These are phyloP conservation scores for Cerrena zonata DNA, from an alignment of 1,284 basidiomycete genomes.

Conservation along the genomic window DNA sequence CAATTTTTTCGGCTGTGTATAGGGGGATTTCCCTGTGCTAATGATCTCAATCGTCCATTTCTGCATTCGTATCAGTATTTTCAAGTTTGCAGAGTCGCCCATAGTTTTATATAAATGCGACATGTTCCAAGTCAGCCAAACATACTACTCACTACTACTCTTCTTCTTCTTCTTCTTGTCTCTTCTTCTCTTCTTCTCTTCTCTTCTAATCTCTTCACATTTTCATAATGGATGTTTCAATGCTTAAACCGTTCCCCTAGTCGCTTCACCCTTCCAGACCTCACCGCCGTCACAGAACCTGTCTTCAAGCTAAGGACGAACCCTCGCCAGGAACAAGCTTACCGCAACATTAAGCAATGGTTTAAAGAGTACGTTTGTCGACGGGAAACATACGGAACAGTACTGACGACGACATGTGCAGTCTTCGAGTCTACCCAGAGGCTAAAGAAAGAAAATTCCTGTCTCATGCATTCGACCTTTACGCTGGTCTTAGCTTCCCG, in stretches of 20 bases:
- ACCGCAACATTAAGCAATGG: constrained; percentile 13
- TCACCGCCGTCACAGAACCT: constrained; percentile 15
- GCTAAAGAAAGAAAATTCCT: constrained; percentile 18
- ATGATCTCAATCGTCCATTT: too few species aligned
- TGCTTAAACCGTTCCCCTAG: constrained; percentile 19
- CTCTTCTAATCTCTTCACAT: neutral
- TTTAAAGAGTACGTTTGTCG: constrained; percentile 13
- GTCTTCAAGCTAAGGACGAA: constrained; percentile 20
- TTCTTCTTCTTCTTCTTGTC: too few species aligned
- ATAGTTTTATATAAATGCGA: too few species aligned
- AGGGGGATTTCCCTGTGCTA: too few species aligned
- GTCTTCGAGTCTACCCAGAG: constrained; percentile 17
- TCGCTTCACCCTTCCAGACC: constrained; percentile 17
- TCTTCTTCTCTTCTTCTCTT: neutral
- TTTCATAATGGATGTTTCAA: constrained; percentile 16
- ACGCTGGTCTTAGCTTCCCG: constrained; percentile 38
- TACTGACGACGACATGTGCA: constrained; percentile 1
- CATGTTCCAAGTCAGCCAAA: neutral
- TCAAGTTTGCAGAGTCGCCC: too few species aligned
- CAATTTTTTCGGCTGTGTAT: too few species aligned
- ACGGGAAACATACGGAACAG: neutral
- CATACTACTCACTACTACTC: too few species aligned
- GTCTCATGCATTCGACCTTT: constrained; percentile 33
- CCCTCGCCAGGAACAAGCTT: constrained; percentile 15
- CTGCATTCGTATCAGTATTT: too few species aligned